Evolutionary conservation across 2,329 filamentous ascomycete genomes (phyloP), one percentile per base, ranked within the genome.

Genomic region (Fusarium sublunatum): DNA sequence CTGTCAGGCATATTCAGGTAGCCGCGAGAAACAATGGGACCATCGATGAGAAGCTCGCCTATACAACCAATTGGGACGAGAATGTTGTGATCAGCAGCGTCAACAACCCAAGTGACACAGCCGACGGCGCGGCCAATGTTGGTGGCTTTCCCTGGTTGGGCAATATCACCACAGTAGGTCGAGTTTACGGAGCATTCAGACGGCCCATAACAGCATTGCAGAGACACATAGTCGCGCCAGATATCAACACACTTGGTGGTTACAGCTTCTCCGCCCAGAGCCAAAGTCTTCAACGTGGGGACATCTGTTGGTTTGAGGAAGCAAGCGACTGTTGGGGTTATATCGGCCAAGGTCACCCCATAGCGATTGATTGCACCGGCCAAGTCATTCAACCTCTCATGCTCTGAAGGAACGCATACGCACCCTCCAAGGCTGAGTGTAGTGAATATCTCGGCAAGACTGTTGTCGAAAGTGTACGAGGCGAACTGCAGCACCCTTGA

Each of bases 401-500:
- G 38, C 2, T 68, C 66, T 0, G 65, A 68, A 9, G 56, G 63
- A 4, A 69, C 60, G 9, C 65, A 68, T 0, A 69, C 56, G 1
- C 63, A 57, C 1, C 60, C 64, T 6, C 66, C 66, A 1, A 42
- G 26, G 6, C 28, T 39, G 1, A 69, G 35, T 0, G 63, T 69
- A 5, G 19, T 55, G 41, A 65, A 67, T 1, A 65, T 69, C 31
- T 65, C 59, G 0, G 46, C 53, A 5, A 63, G 50, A 44, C 64
- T 67, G 7, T 53, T 54, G 25, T 69, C 66, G 10, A 69, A 69
- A 0, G 63, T 65, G 35, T 69, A 63, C 0, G 63, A 62, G 8
- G 65, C 59, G 19, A 65, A 67, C 22, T 69, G 66, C 6, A 69
- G 7, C 2, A 69, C 64, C 25, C 59, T 35, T 0, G 65, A 67